phyloP scores from a whole-genome alignment of 306 rosid genomes.

The Fragaria ananassa region DNA sequence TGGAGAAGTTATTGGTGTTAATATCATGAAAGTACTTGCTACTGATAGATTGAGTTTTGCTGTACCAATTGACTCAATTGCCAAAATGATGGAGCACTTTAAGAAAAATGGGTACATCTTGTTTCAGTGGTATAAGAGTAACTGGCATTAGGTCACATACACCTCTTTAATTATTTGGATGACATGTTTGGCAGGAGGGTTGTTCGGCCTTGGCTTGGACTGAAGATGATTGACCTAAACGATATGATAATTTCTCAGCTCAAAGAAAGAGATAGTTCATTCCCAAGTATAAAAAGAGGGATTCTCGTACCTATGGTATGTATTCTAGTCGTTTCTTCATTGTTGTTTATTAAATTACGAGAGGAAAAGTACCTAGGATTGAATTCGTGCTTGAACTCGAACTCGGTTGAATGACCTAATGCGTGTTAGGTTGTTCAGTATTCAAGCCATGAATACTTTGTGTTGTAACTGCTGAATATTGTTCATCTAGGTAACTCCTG shows the following conservation, averaged over 20 bases:
- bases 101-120: slow-evolving; percentile 67
- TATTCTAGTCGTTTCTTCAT: not conserved
- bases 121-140: not conserved
- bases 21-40: slow-evolving; percentile 61
- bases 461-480: slow-evolving; percentile 10
- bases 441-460: not conserved
- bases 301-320: slow-evolving; percentile 76
- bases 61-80: slow-evolving; percentile 72
- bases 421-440: not conserved
- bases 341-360: not conserved
- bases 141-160: slow-evolving; percentile 2
- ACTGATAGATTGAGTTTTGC: slow-evolving; percentile 91
- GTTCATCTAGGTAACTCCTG: slow-evolving; percentile 71
- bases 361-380: not conserved
- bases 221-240: slow-evolving; percentile 85
- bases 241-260: slow-evolving; percentile 70
- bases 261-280: slow-evolving; percentile 58
- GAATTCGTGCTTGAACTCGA: not conserved
- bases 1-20: slow-evolving; percentile 87
- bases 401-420: not conserved
- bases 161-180: not conserved
- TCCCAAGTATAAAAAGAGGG: slow-evolving; percentile 72
- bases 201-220: slow-evolving; percentile 89
- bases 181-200: slow-evolving; percentile 63
- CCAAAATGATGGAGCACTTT: slow-evolving; percentile 70